Percentiles rank a stretch among this genome's conserved stretches.
phyloP scores from a whole-genome alignment of 805 yeast genomes.

The Scheffersomyces lignosus region DNA sequence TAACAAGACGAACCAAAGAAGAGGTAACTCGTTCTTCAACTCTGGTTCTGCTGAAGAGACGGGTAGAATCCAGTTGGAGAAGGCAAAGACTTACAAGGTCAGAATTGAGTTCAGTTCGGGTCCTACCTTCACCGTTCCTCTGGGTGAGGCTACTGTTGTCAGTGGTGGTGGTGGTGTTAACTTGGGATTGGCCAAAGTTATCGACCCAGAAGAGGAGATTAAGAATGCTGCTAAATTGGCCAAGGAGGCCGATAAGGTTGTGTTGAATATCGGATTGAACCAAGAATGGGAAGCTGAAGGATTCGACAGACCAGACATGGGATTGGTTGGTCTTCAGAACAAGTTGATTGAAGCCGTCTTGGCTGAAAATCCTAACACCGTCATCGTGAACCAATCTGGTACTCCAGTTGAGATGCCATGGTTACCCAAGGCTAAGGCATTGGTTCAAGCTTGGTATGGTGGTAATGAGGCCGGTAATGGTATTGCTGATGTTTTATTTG shows the following conservation, averaged over 20 bases:
- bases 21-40: constrained; percentile 12
- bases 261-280: constrained; percentile 26
- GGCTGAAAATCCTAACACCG: constrained; percentile 28
- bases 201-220: constrained; percentile 25
- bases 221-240: constrained; percentile 25
- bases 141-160: constrained; percentile 10
- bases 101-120: background rate
- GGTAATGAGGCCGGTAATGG: constrained; percentile 34
- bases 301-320: constrained; percentile 28
- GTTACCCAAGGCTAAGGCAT: constrained; percentile 22
- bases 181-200: constrained; percentile 22
- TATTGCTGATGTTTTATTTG: constrained; percentile 33
- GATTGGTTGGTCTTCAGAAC: constrained; percentile 28
- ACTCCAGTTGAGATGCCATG: constrained; percentile 35
- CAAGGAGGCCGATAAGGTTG: constrained; percentile 26
- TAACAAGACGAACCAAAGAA: constrained; percentile 14
- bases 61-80: background rate
- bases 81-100: constrained; percentile 2
- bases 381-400: constrained; percentile 35
- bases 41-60: constrained; percentile 1
- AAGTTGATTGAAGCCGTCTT: constrained; percentile 23
- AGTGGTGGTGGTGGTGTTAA: constrained; percentile 25
- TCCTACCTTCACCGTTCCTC: constrained; percentile 8
- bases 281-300: constrained; percentile 35
- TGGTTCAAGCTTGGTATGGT: constrained; percentile 38